Evolutionary conservation across 257 asterid species (phyloP).

Genomic region (Scutellaria minor): DNA sequence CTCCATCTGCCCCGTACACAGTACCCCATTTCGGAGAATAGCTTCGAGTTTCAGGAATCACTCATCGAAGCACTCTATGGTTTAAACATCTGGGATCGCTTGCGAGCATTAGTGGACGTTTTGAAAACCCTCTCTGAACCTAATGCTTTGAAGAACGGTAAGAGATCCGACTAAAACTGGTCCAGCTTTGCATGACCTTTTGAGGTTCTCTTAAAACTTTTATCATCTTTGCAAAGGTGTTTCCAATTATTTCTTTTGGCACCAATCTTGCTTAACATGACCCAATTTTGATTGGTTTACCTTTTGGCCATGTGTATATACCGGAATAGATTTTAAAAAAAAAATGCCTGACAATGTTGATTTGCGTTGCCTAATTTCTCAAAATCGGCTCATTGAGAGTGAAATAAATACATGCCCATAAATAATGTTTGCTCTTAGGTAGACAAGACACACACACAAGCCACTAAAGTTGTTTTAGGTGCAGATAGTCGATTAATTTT

Average conservation of each 20-base stretch:
- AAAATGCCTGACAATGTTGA: slow-evolving; percentile 8
- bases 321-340: neutral
- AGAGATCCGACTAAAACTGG: slow-evolving; percentile 46
- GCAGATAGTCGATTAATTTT: too few species aligned
- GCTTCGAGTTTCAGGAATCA: slow-evolving; percentile 78
- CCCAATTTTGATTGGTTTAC: slow-evolving; percentile 1
- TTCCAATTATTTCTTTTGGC: neutral
- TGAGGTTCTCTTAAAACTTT: neutral
- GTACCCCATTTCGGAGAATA: slow-evolving; percentile 88
- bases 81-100: slow-evolving; percentile 71
- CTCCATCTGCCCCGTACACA: slow-evolving; percentile 37
- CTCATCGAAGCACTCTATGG: slow-evolving; percentile 87
- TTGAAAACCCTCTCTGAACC: slow-evolving; percentile 73
- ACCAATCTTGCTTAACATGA: slow-evolving; percentile 1
- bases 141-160: slow-evolving; percentile 49
- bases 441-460: too few species aligned
- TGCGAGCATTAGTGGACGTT: slow-evolving; percentile 76
- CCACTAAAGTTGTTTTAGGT: too few species aligned
- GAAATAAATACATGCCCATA: too few species aligned
- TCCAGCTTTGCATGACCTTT: neutral
- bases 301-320: slow-evolving; percentile 20
- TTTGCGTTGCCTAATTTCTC: too few species aligned
- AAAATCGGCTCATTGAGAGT: too few species aligned
- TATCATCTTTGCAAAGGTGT: neutral
- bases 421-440: too few species aligned